Evolutionary conservation across 2,329 filamentous ascomycete genomes (phyloP), one percentile per base, ranked within the genome.

Genomic region (Verticillium nonalfalfae): DNA sequence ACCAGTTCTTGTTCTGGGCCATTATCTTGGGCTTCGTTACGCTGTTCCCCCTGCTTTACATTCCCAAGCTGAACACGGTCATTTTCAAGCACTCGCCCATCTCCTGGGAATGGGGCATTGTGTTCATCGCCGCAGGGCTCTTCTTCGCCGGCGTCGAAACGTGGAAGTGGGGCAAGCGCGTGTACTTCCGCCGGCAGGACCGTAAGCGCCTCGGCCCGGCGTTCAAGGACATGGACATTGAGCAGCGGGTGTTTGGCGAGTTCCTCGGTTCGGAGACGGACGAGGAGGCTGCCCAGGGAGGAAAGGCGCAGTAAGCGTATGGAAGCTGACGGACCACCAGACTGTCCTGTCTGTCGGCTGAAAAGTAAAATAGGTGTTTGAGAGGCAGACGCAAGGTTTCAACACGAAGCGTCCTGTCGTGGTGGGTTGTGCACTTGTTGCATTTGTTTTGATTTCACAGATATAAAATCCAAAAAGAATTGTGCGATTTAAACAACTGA

Each of bases 1-100:
- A 92, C 77, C 79, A 86, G 72, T 90, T 92, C 76, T 77, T 90
- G 21, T 90, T 89, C 78, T 89, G 81, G 76, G 81, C 86, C 33
- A 81, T 90, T 62, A 72, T 79, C 34, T 62, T 78, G 54, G 81
- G 80, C 57, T 76, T 79, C 62, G 66, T 80, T 35, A 77, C 78
- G 11, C 73, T 82, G n/a, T 82, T 83, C 70, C 79, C 79, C 7
- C 71, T 79, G 39, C 69, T 83, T 21, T 88, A 88, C 67, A 85
- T 88, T 59, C 85, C 85, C 0, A 83, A 81, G 13, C 77, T 88
- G 63, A 87, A 84, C 73, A 78, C 75, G 9, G 73, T 75, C 1
- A 84, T 87, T 7, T 87, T 87, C 75, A 83, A 85, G 72, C 85
- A 88, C 69, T 76, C 76, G 35, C 82, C 79, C 7, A 87, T 88